Percentiles rank a stretch among this genome's conserved stretches.
These are phyloP conservation scores for Lenzites betulinus DNA, from an alignment of 768 basidiomycete species.

Conservation along the genomic window DNA sequence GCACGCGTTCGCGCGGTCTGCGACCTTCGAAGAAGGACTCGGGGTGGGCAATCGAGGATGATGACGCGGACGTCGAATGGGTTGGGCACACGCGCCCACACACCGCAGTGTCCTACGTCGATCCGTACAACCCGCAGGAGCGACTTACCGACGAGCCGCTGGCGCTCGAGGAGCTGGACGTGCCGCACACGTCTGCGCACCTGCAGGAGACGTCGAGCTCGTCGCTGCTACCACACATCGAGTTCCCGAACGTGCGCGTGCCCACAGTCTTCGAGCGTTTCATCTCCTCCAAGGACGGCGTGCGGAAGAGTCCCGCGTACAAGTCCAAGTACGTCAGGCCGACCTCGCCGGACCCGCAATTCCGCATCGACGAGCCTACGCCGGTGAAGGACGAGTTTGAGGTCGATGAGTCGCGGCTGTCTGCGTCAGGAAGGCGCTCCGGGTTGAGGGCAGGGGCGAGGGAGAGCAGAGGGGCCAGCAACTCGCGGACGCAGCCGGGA, in stretches of 20 bases:
- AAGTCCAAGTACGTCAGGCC: conserved; percentile 17
- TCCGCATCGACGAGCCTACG: conserved; percentile 17
- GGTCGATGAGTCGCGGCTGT: not conserved
- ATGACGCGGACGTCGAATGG: conserved; percentile 1
- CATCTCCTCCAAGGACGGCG: conserved; percentile 8
- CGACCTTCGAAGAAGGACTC: conserved; percentile 12
- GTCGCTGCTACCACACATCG: conserved; percentile 11
- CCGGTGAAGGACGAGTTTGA: not conserved
- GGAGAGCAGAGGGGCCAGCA: not conserved
- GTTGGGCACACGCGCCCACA: not conserved
- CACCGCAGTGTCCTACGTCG: not conserved
- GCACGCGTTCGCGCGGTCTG: conserved; percentile 4
- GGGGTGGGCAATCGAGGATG: conserved; percentile 17
- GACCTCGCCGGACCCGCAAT: conserved; percentile 10
- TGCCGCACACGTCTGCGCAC: conserved; percentile 8
- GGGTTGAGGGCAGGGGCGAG: not conserved
- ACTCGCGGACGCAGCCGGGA: not conserved
- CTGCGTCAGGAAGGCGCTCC: not conserved
- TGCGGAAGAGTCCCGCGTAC: conserved; percentile 16
- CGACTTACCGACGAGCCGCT: not conserved
- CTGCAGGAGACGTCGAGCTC: conserved; percentile 6
- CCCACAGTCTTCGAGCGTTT: conserved; percentile 18
- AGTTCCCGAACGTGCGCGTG: conserved; percentile 6
- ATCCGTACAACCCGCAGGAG: not conserved
- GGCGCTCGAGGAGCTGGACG: not conserved